phyloP scores from a whole-genome alignment of 179 eudicot genomes.

The Amaranthus tricolor region DNA sequence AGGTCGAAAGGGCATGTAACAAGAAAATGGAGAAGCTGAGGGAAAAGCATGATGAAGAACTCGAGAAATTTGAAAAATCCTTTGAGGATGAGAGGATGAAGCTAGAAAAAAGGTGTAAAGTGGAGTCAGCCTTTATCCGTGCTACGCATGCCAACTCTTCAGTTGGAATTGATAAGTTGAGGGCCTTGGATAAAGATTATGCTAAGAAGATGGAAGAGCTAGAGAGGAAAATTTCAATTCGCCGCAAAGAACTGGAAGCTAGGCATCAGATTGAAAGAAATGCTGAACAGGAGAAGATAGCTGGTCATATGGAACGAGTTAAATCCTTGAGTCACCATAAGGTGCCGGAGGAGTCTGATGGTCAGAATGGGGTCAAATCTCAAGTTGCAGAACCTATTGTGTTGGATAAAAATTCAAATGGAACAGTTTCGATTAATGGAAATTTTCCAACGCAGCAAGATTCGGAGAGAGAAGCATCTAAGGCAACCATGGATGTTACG shows the following conservation, averaged over 20 bases:
- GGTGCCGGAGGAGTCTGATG: conserved; percentile 20
- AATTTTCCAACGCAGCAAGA: conserved; percentile 15
- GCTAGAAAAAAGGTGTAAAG: conserved; percentile 27
- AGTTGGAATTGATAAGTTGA: conserved; percentile 30
- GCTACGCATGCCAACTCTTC: conserved; percentile 27
- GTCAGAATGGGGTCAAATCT: conserved; percentile 16
- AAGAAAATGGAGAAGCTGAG: conserved; percentile 26
- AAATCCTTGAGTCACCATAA: conserved; percentile 25
- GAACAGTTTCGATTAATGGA: conserved; percentile 12
- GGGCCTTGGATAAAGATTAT: conserved; percentile 31
- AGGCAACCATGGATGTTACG: conserved; percentile 9
- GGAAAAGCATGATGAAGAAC: conserved; percentile 32
- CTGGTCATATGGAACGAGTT: conserved; percentile 32
- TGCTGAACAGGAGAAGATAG: conserved; percentile 36
- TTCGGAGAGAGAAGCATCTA: conserved; percentile 17
- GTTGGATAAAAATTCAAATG: conserved; percentile 16
- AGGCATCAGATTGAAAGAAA: conserved; percentile 44
- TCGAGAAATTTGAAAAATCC: conserved; percentile 19
- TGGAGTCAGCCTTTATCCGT: conserved; percentile 28
- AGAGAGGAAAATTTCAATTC: conserved; percentile 31
- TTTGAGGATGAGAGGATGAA: conserved; percentile 31
- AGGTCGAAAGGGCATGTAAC: conserved; percentile 23
- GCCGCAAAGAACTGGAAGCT: conserved; percentile 45
- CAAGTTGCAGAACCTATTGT: conserved; percentile 22
- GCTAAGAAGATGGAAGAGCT: conserved; percentile 45